Conservation (phyloP, 495 filamentous ascomycete genomes). For the Penicillium chermesinum region DNA sequence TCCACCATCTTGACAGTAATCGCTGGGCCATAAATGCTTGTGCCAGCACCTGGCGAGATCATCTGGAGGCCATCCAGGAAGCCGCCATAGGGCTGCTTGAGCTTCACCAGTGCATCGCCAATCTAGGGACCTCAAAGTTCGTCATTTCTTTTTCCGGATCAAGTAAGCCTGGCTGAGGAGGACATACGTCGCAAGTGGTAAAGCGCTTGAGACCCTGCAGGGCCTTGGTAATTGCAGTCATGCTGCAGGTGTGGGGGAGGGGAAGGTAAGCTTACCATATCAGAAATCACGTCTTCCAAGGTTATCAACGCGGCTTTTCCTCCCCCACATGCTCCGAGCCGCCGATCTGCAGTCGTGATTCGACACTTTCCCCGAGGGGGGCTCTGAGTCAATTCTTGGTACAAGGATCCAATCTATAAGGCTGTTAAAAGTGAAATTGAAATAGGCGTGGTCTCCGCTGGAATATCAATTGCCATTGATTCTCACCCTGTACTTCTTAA, state of each 20-base stretch:
- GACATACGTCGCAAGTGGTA: constrained; percentile 18
- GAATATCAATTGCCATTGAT: no score
- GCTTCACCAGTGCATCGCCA: constrained; percentile 26
- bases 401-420: background rate
- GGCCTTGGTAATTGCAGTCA: no score
- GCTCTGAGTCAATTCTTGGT: background rate
- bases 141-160: background rate
- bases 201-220: constrained; percentile 3
- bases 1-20: constrained; percentile 28
- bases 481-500: no score
- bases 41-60: constrained; percentile 11
- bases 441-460: no score
- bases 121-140: constrained; percentile 11
- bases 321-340: background rate
- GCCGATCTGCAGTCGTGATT: background rate
- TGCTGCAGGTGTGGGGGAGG: no score
- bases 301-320: background rate
- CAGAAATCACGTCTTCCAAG: no score
- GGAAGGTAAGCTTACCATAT: background rate
- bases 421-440: no score
- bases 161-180: background rate
- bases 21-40: constrained; percentile 18
- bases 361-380: background rate
- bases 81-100: constrained; percentile 22
- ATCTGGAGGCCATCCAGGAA: constrained; percentile 21